Evolutionary conservation across 148 eudicot species (phyloP).

Genomic region (Rhododendron griersonianum): DNA sequence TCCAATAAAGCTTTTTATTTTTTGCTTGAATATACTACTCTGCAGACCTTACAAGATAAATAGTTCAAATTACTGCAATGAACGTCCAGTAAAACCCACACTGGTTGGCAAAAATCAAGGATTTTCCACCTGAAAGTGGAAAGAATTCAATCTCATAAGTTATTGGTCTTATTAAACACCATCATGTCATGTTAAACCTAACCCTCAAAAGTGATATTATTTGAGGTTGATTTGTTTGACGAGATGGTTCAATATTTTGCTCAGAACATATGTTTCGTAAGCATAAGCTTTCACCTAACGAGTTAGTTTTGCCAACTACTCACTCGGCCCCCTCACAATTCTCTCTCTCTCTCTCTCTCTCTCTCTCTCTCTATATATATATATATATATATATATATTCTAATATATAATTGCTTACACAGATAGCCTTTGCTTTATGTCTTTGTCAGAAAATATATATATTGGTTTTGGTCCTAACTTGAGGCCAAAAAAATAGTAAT

Average conservation of each 20-base stretch:
- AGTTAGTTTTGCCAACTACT: constrained; percentile 1
- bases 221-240: neutral
- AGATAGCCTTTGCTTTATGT: neutral
- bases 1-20: too few species aligned
- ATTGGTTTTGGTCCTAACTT: constrained; percentile 6
- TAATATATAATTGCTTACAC: neutral
- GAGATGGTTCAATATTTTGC: neutral
- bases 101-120: too few species aligned
- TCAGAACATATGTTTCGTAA: neutral
- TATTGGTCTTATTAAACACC: neutral
- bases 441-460: neutral
- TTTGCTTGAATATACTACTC: too few species aligned
- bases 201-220: neutral
- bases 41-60: too few species aligned
- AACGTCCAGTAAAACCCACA: too few species aligned
- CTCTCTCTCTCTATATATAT: too few species aligned
- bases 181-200: neutral
- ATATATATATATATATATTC: too few species aligned
- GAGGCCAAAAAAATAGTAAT: neutral
- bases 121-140: too few species aligned
- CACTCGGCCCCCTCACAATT: neutral
- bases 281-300: neutral
- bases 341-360: too few species aligned
- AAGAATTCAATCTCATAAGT: neutral
- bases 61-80: too few species aligned